Evolutionary conservation across 2,329 filamentous ascomycete genomes (phyloP).

Genomic region (Fusarium xyrophilum): DNA sequence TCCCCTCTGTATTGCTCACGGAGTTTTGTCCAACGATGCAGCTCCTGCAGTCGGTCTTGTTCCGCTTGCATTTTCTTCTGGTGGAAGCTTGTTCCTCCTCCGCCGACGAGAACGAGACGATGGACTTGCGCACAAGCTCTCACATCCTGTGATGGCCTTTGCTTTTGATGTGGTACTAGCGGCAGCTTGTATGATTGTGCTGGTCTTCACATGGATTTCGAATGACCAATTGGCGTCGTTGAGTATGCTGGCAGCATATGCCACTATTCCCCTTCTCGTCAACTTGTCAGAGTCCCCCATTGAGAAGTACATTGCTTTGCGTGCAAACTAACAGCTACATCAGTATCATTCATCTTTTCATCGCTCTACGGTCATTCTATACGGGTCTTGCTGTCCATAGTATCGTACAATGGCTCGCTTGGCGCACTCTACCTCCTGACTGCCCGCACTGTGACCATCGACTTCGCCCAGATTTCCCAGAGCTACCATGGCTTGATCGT

Average conservation of each 20-base stretch:
- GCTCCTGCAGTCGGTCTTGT: conserved; percentile 51
- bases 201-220: conserved; percentile 52
- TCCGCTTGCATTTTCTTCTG: conserved; percentile 49
- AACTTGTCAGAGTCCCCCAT: conserved; percentile 48
- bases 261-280: conserved; percentile 51
- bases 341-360: conserved; percentile 49
- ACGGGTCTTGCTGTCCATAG: conserved; percentile 51
- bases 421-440: conserved; percentile 49
- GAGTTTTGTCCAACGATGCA: conserved; percentile 44
- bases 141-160: conserved; percentile 49
- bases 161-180: conserved; percentile 48
- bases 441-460: conserved; percentile 51
- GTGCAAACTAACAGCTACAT: background rate
- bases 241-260: conserved; percentile 53
- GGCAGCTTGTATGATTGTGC: conserved; percentile 47
- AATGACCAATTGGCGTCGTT: conserved; percentile 41
- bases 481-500: conserved; percentile 46
- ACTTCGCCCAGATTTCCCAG: conserved; percentile 49
- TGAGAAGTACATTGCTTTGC: no score
- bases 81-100: conserved; percentile 37
- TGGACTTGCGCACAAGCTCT: conserved; percentile 4
- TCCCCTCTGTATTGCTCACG: conserved; percentile 50
- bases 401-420: conserved; percentile 50
- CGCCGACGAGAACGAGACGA: conserved; percentile 13
- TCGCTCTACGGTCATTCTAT: conserved; percentile 49